Percentiles rank a stretch among this genome's conserved stretches.
Conservation (phyloP, 2,329 filamentous ascomycete species). For the Colletotrichum falcatum region DNA sequence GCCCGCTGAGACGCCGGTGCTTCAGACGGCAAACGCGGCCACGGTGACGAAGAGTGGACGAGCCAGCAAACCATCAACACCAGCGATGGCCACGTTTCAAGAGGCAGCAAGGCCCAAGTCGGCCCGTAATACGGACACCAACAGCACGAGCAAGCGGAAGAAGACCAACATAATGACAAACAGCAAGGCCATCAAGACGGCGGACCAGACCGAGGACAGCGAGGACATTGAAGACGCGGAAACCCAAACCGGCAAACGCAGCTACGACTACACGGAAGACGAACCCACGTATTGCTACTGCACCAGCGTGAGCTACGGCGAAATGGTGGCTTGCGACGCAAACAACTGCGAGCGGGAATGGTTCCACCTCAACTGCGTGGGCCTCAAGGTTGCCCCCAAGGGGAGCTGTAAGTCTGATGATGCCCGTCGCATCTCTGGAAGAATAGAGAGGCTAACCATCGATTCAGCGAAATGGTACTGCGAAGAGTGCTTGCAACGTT, state of each 20-base stretch:
- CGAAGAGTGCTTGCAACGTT: conserved; percentile 78
- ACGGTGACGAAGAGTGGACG: conserved; percentile 73
- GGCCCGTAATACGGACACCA: conserved; percentile 59
- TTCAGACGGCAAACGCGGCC: conserved; percentile 53
- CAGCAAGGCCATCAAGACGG: conserved; percentile 52
- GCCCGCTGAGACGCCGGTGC: conserved; percentile 57
- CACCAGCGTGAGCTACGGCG: conserved; percentile 82
- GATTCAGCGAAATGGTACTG: conserved; percentile 82
- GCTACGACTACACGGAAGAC: conserved; percentile 52
- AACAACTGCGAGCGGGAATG: conserved; percentile 80
- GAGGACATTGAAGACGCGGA: conserved; percentile 63
- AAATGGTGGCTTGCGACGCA: conserved; percentile 86
- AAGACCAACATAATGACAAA: conserved; percentile 61
- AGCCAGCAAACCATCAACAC: conserved; percentile 75
- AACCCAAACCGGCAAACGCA: conserved; percentile 63
- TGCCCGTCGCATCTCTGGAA: not conserved
- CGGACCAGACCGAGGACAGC: conserved; percentile 58
- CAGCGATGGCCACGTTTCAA: conserved; percentile 69
- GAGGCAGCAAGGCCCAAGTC: conserved; percentile 67
- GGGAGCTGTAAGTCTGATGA: conserved; percentile 74
- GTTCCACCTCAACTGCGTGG: conserved; percentile 88
- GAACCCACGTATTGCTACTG: conserved; percentile 85
- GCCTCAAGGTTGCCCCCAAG: conserved; percentile 81
- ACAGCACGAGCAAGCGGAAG: conserved; percentile 67
- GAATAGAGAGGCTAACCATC: conserved; percentile 16